Evolutionary conservation across 1,139 yeast species (phyloP), one percentile per base, ranked within the genome.

Genomic region (Suhomyces atakaporum): DNA sequence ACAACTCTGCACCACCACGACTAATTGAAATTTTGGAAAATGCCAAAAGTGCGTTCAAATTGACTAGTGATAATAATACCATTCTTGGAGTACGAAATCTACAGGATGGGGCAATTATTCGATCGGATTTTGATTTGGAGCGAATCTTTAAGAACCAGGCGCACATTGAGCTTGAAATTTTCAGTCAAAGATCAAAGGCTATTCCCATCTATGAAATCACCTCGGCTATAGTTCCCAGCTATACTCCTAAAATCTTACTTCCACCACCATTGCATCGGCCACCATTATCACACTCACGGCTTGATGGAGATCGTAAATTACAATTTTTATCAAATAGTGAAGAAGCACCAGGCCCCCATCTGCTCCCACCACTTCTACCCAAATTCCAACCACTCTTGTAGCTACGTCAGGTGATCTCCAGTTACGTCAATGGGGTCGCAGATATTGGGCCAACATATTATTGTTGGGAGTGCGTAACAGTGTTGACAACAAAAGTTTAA

Each of bases 1-100:
- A 62, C 16, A 74, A 74, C 34, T 75, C 81, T 10, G 80, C 90
- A 0, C 81, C 89, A 2, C 95, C 90, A 5, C 79, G 84, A 5
- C 65, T 76, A 40, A 51, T 73, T 12, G 95, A 86, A 54, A 61
- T 86, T 14, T 54, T 84, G 14, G 85, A 83, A 38, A 85, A 85
- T 54, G 87, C 86, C 14, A 77, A 77, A 42, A 66, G 71, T 35
- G 89, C 88, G 11, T 86, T 86, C 57, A 73, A 75, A 31, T 41
- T 49, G 15, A 24, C 28, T 7, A 31, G 33, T 11, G 31, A 25
- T 22, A 42, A 38, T 21, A 45, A 43, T 15, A 26, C 44, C n/a
- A 35, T 44, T 9, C 39, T 49, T 23, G 44, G 46, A 8, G 40
- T 50, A 29, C 42, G 46, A 14, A 40, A 46, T 20, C n/a, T 34